phyloP scores from a whole-genome alignment of 2,329 filamentous ascomycete genomes.

The Neofusicoccum ribis region DNA sequence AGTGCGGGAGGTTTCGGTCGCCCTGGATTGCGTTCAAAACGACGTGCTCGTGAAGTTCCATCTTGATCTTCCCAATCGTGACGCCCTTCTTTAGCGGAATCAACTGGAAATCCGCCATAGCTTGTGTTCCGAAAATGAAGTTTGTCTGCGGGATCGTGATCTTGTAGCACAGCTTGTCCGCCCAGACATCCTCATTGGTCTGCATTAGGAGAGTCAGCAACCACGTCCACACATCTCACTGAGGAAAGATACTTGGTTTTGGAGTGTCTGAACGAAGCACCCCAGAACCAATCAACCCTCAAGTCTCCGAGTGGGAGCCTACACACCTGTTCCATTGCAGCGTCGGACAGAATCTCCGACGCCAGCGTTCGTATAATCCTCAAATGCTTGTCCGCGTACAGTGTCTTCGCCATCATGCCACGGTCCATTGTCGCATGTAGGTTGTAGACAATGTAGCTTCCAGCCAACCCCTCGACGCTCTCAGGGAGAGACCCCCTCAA shows the following conservation, averaged over 20 bases:
- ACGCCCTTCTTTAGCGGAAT: conserved; percentile 88
- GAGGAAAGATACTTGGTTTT: no score
- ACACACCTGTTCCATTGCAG: conserved; percentile 42
- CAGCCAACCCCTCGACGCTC: conserved; percentile 84
- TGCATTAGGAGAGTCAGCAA: conserved; percentile 27
- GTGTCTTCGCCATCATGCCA: conserved; percentile 84
- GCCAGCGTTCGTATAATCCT: conserved; percentile 51
- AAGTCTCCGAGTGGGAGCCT: neutral
- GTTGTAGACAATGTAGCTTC: conserved; percentile 86
- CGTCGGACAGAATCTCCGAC: conserved; percentile 69
- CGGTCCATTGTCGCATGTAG: conserved; percentile 86
- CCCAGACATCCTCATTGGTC: conserved; percentile 94
- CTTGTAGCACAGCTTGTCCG: conserved; percentile 95
- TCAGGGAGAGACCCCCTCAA: conserved; percentile 61
- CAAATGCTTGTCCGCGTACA: conserved; percentile 70
- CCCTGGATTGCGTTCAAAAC: conserved; percentile 40
- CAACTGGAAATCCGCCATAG: conserved; percentile 82
- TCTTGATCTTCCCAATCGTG: conserved; percentile 76
- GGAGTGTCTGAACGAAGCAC: neutral
- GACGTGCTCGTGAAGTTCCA: conserved; percentile 73
- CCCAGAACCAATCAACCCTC: neutral
- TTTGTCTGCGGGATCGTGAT: conserved; percentile 93
- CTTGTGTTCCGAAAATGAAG: conserved; percentile 85
- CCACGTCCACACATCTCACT: neutral
- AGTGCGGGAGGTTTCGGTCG: conserved; percentile 30